Conservation (phyloP, 2,329 filamentous ascomycete species). For the Penicillium brasilianum region DNA sequence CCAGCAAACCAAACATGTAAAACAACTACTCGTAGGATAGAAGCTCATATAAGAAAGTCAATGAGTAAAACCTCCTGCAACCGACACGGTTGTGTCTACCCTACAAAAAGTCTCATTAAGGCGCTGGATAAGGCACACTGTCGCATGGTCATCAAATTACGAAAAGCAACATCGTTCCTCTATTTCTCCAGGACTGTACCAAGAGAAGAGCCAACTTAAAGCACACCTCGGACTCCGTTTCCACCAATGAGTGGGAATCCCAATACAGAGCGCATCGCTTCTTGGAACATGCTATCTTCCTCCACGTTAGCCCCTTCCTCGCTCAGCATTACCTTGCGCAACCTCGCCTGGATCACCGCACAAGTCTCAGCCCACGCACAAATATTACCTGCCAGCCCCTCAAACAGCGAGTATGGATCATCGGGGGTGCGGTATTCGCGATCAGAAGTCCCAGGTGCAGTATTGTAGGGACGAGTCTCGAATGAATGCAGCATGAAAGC, state of each 20-base stretch:
- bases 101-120: too few species aligned
- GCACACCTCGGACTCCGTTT: conserved; percentile 32
- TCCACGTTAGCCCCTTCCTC: conserved; percentile 18
- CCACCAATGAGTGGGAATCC: conserved; percentile 40
- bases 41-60: too few species aligned
- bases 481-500: conserved; percentile 45
- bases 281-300: conserved; percentile 30
- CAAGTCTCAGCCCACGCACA: conserved; percentile 51
- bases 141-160: not conserved
- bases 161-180: not conserved
- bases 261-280: conserved; percentile 29
- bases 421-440: conserved; percentile 48
- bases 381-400: conserved; percentile 47
- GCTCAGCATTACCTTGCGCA: conserved; percentile 41
- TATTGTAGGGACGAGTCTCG: conserved; percentile 45
- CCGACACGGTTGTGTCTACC: too few species aligned
- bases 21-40: too few species aligned
- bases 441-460: conserved; percentile 16
- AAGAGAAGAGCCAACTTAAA: conserved; percentile 12
- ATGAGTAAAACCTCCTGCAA: too few species aligned
- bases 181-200: not conserved
- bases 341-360: conserved; percentile 38
- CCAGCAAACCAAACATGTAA: too few species aligned
- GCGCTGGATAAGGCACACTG: too few species aligned
- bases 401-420: conserved; percentile 46